Base-by-base conservation (phyloP, 129 eudicot species). In the Helianthus tuberosus region DNA sequence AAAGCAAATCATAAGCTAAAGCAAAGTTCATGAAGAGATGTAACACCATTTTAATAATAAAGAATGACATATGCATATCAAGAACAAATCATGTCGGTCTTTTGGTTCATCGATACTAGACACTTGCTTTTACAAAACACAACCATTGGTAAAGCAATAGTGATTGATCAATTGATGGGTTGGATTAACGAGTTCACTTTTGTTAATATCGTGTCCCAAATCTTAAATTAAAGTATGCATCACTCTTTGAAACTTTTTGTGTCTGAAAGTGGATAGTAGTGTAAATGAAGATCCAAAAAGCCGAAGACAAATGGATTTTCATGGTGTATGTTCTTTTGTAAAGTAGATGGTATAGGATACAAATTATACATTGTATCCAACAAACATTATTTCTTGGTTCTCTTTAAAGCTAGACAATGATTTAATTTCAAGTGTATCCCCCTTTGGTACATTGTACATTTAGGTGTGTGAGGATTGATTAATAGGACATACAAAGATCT, bases 271-370 rank as follows among this genome's bases (percentile, higher is more conserved):
- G 73, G 73, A 68, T 68, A 14, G 11, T 13, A 4, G 59, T 14
- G 9, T 13, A 48, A 25, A 49, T 29, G 57, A 25, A 68, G 72
- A 44, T 46, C 41, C 6, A 12, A 68, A 49, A 68, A 6, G 20
- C 39, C 35, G 27, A 46, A 14, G 20, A 35, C 10, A 27, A n/a
- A n/a, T 7, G 8, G 41, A 16, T 20, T 12, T 43, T 41, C 12
- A 35, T 32, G 38, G 23, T 39, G 65, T 36, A 13, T n/a, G 66
- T 41, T 57, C 53, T 54, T 70, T 41, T 20, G 8, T 23, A 36
- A 55, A n/a, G 66, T 54, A 17, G 53, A 55, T 6, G 47, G 6
- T 58, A 43, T 23, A 58, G 14, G 75, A 71, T 55, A 71, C 13
- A 65, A 38, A 7, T 14, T 16, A 23, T 68, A 12, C 10, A 3